Evolutionary conservation across 1,284 basidiomycete species (phyloP), one percentile per base, ranked within the genome.

Genomic region (Pseudozyma thailandica): DNA sequence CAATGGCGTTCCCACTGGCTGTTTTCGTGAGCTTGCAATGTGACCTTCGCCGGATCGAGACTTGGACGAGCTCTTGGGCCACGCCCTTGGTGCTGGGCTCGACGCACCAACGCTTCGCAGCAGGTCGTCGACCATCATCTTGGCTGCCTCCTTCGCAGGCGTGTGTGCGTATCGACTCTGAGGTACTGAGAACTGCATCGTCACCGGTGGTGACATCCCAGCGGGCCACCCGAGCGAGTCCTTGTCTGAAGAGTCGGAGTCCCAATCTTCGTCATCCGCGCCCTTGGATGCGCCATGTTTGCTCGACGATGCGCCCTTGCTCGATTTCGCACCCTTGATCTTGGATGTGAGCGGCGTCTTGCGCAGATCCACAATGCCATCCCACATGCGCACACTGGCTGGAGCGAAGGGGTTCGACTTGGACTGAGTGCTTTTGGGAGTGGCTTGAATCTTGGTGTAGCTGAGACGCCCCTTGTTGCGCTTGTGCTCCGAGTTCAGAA

Each of bases 131-230:
- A 82, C 80, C 48, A 82, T 70, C 47, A 76, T 58, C 46, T 53
- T 63, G 46, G 82, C 77, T 7, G 80, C 81, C 47, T 82, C 78
- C 45, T 80, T 79, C n/a, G 74, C 80, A 0, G 84, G 87, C n/a
- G 87, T 86, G 54, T 85, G 87, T 8, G 88, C 87, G 20, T 92
- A 85, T 44, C 86, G 88, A 51, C 88, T 86, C 9, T 88, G 86
- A 0, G 90, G 90, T n/a, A 90, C 87, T 2, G 89, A 89, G 60
- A 92, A 93, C 26, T 90, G 90, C 88, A 94, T 89, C 55, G 91
- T 90, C 4, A 90, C 87, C 2, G 92, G 92, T 2, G 93, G 92
- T 0, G 92, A 93, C 90, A 94, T 91, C 43, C 90, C 90, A 31
- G 82, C 81, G 37, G 86, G 84, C 50, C 84, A 77, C 37, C 87